Evolutionary conservation across 768 basidiomycete species (phyloP), one percentile per base, ranked within the genome.

Genomic region (Rubroboletus satanas): DNA sequence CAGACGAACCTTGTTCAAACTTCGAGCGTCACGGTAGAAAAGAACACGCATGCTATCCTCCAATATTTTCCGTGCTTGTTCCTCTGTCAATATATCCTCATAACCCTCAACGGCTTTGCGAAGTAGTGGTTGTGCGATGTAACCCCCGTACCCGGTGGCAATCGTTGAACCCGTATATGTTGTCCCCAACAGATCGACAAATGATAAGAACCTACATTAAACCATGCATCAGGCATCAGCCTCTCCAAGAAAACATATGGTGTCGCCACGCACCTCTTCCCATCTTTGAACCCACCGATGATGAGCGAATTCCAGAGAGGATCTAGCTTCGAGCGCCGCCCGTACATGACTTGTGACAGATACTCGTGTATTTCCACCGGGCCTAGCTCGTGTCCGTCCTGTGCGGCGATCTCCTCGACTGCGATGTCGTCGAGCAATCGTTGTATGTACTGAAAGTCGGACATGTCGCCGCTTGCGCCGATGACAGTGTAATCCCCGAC

Each of bases 401-500:
- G 83, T 35, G 85, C 79, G 6, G 89, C 82, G 60, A 87, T 82
- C 71, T 99, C 94, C 35, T 88, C 83, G 59, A 85, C 77, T 41
- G 87, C 80, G 44, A 95, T 76, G 23, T 84, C 80, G 58, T 97
- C 89, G 45, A 99, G 83, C 44, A 87, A 65, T 45, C 75, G 77
- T 67, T 97, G 90, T 61, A 98, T 79, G 72, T 90, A 87, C 71
- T 99, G 97, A 74, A 93, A 98, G 75, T 99, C 97, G 64, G 89
- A 89, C 87, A 99, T 91, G 77, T 99, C 97, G 28, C 97, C 97
- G 15, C 92, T 85, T 3, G 90, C 96, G 21, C 92, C 97, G 62
- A 99, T 77, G 56, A 95, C 79, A 42, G 94, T 96, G 73, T 85
- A 83, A 36, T 80, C 74, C 8, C 95, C 94, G 33, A 97, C 85